Percentiles rank a stretch among this genome's conserved stretches.
Evolutionary conservation across 2,329 filamentous ascomycete genomes (phyloP).

Genomic region (Colletotrichum orchidophilum): DNA sequence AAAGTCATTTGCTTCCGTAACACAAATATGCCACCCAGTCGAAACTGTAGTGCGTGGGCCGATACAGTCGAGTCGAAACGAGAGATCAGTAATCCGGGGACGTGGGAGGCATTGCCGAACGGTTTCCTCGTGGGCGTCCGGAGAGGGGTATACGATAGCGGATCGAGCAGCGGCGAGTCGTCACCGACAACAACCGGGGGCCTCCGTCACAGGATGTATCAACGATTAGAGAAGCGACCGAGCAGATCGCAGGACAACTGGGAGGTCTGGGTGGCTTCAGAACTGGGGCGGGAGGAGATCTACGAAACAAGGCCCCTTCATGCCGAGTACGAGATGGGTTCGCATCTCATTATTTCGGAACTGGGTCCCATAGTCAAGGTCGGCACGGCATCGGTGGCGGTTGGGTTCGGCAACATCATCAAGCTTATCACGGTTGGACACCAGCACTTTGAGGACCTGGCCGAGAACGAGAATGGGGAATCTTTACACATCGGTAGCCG

Average conservation of each 20-base stretch:
- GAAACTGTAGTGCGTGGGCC: constrained; percentile 60
- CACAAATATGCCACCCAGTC: constrained; percentile 48
- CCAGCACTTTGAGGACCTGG: constrained; percentile 66
- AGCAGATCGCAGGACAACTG: constrained; percentile 49
- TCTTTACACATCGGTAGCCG: constrained; percentile 49
- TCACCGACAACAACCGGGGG: constrained; percentile 36
- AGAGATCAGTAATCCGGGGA: constrained; percentile 68
- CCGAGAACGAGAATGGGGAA: constrained; percentile 41
- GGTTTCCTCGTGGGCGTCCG: constrained; percentile 73
- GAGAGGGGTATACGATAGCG: constrained; percentile 46
- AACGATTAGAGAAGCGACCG: constrained; percentile 36
- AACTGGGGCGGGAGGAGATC: constrained; percentile 53
- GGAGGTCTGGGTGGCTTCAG: constrained; percentile 65
- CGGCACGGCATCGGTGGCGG: constrained; percentile 71
- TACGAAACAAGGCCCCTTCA: constrained; percentile 58
- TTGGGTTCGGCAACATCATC: constrained; percentile 77
- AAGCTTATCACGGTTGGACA: constrained; percentile 76
- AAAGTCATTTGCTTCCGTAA: constrained; percentile 67
- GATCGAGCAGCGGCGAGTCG: constrained; percentile 33
- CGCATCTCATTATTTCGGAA: constrained; percentile 70
- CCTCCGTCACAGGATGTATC: constrained; percentile 42
- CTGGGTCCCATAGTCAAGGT: constrained; percentile 72
- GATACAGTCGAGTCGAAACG: constrained; percentile 61
- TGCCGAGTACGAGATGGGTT: constrained; percentile 49
- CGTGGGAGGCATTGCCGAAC: constrained; percentile 70